These are phyloP conservation scores for Lactarius akahatsu DNA, from an alignment of 768 basidiomycete species.

Conservation along the genomic window DNA sequence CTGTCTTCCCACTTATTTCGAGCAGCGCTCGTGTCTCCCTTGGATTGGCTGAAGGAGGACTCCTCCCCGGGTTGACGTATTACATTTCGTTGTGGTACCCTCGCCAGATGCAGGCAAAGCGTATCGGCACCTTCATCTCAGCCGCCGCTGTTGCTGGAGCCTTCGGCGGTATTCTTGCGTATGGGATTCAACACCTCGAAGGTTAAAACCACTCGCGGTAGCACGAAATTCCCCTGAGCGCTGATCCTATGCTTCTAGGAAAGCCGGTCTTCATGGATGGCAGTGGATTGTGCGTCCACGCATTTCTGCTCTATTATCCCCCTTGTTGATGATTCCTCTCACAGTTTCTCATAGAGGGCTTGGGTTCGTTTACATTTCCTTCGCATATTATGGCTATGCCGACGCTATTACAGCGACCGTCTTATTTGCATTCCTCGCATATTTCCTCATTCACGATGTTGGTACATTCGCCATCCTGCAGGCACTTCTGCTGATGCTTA, in stretches of 20 bases:
- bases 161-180: conserved; percentile 52
- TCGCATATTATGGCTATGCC: not conserved
- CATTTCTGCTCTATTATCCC: not conserved
- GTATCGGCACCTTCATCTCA: conserved; percentile 63
- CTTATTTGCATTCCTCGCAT: conserved; percentile 42
- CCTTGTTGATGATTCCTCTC: not conserved
- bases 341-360: conserved; percentile 49
- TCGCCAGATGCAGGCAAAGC: conserved; percentile 53
- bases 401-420: conserved; percentile 30
- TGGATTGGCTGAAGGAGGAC: conserved; percentile 49
- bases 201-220: conserved; percentile 34
- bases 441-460: conserved; percentile 43
- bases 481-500: not conserved
- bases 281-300: conserved; percentile 47
- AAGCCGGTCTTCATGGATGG: conserved; percentile 41
- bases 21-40: conserved; percentile 43
- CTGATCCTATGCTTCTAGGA: conserved; percentile 24
- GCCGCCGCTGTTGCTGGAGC: conserved; percentile 55
- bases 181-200: conserved; percentile 46
- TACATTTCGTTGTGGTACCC: conserved; percentile 61
- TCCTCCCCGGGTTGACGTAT: conserved; percentile 42
- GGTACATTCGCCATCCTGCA: conserved; percentile 17
- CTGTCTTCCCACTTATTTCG: not conserved
- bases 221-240: not conserved
- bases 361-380: conserved; percentile 31